Conservation (phyloP, 208 protist genomes). For the Acanthamoeba rhysodes region DNA sequence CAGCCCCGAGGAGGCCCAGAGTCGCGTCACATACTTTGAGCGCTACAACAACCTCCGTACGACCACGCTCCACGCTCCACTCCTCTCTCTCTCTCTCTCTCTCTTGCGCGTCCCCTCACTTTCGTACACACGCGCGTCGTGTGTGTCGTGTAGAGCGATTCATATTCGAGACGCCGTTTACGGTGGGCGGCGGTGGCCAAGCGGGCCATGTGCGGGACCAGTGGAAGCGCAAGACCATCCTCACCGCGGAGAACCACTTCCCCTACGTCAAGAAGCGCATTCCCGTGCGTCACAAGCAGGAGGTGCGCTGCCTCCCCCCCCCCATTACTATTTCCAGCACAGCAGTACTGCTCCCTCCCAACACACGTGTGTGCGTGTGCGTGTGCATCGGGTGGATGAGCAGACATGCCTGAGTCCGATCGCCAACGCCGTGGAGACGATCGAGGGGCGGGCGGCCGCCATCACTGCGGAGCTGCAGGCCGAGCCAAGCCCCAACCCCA, state of each 20-base stretch:
- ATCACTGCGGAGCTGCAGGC: constrained; percentile 3
- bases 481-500: constrained; percentile 18
- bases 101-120: not conserved
- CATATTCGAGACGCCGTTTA: constrained; percentile 86
- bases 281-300: constrained; percentile 72
- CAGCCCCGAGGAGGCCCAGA: not conserved
- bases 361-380: no score
- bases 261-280: constrained; percentile 88
- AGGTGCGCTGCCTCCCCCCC: not conserved
- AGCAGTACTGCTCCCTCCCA: no score
- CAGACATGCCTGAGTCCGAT: constrained; percentile 24
- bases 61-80: constrained; percentile 35
- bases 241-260: constrained; percentile 82
- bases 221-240: constrained; percentile 88
- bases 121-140: not conserved
- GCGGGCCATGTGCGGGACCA: constrained; percentile 82
- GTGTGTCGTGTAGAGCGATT: constrained; percentile 42
- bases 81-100: not conserved
- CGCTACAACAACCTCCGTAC: constrained; percentile 59
- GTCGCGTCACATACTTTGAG: constrained; percentile 65
- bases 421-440: constrained; percentile 44
- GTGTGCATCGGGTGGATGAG: no score
- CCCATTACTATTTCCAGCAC: no score
- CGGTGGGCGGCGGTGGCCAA: constrained; percentile 80
- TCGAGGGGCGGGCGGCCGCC: not conserved